A percentile compares a stretch with the other conserved stretches of the same genome.
Conservation (phyloP, 371 early-diverging fungal species). For the Aphelidium insulamus region DNA sequence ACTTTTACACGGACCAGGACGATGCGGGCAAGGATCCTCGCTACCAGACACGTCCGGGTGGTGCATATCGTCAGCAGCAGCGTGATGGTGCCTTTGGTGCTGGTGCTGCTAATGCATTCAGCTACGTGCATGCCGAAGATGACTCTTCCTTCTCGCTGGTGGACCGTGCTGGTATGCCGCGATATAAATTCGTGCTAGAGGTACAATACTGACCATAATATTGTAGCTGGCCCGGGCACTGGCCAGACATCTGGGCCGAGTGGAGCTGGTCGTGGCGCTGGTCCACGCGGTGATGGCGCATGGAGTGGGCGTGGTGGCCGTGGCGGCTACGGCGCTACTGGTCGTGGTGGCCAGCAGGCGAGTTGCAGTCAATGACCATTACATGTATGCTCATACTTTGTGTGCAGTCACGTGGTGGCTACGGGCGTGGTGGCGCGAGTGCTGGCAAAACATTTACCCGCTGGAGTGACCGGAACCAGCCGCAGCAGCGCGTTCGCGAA, state of each 20-base stretch:
- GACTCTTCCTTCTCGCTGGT: slow-evolving; percentile 90
- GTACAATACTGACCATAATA: no score
- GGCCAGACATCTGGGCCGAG: no score
- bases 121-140: slow-evolving; percentile 74
- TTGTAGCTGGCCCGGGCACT: no score
- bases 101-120: slow-evolving; percentile 64
- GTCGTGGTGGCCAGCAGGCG: slow-evolving; percentile 9
- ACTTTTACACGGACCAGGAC: slow-evolving; percentile 56
- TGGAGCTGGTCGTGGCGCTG: no score
- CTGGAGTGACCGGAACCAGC: neutral
- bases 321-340: slow-evolving; percentile 5
- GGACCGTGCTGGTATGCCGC: no score
- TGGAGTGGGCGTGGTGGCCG: slow-evolving; percentile 4
- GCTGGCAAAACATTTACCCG: no score
- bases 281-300: neutral
- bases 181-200: no score
- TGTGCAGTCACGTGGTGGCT: slow-evolving; percentile 8
- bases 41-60: slow-evolving; percentile 7
- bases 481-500: slow-evolving; percentile 53
- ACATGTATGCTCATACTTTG: slow-evolving; percentile 2
- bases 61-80: slow-evolving; percentile 7
- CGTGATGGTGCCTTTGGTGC: slow-evolving; percentile 66
- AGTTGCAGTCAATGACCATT: no score
- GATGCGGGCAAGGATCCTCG: slow-evolving; percentile 30
- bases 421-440: slow-evolving; percentile 11